These are phyloP conservation scores for Rhinocladiella similis DNA, from an alignment of 2,329 filamentous ascomycete genomes.

Conservation along the genomic window DNA sequence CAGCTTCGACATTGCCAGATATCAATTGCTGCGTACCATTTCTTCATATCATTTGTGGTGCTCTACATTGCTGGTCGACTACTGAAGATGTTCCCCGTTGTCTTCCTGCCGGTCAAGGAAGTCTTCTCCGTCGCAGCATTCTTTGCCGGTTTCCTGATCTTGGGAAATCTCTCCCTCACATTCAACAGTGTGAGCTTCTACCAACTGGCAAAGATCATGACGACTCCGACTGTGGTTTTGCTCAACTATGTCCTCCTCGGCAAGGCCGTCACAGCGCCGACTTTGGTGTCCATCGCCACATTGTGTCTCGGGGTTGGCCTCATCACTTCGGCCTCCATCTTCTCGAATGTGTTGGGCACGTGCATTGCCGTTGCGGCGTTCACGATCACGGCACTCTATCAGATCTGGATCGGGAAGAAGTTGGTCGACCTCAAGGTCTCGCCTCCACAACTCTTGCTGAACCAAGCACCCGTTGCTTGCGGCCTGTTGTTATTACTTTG, in stretches of 20 bases:
- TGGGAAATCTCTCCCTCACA: constrained; percentile 16
- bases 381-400: constrained; percentile 13
- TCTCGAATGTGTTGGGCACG: constrained; percentile 5
- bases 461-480: constrained; percentile 13
- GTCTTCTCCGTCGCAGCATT: constrained; percentile 9
- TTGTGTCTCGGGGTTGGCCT: constrained; percentile 58
- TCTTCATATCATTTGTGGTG: background rate
- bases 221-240: constrained; percentile 14
- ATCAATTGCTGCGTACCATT: background rate
- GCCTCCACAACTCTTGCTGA: constrained; percentile 11
- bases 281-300: constrained; percentile 1
- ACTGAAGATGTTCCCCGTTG: background rate
- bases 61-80: background rate
- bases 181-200: constrained; percentile 14
- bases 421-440: constrained; percentile 11
- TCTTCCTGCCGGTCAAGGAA: constrained; percentile 1
- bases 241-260: constrained; percentile 12
- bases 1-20: background rate
- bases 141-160: constrained; percentile 14
- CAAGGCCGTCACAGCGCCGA: constrained; percentile 34
- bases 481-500: background rate
- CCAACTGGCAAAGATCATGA: constrained; percentile 19
- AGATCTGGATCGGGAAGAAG: constrained; percentile 21
- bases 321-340: constrained; percentile 40
- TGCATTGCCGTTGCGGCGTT: constrained; percentile 13